Evolutionary conservation across 164 flowering plant genomes (phyloP).

Genomic region (Houttuynia cordata): DNA sequence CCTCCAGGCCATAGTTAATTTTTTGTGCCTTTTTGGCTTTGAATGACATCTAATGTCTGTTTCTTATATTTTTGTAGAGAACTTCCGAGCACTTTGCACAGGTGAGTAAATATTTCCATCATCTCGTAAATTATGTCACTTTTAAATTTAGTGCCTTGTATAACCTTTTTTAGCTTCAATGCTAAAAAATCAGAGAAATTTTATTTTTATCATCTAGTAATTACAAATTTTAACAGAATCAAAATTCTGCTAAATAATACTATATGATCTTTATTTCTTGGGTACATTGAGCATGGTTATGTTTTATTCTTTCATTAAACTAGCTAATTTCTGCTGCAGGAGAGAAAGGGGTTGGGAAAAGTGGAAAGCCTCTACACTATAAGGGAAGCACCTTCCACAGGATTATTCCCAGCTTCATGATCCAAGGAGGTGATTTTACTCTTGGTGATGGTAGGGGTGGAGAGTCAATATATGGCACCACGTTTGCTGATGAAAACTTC

Average conservation of each 20-base stretch:
- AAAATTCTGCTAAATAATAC: too few species aligned
- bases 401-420: constrained; percentile 95
- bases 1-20: not conserved
- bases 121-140: too few species aligned
- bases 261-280: too few species aligned
- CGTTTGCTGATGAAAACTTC: constrained; percentile 91
- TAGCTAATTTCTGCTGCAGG: constrained; percentile 31
- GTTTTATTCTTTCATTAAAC: not conserved
- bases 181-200: too few species aligned
- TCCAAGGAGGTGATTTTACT: constrained; percentile 97
- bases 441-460: constrained; percentile 94
- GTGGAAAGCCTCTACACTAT: constrained; percentile 88
- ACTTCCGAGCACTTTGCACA: constrained; percentile 85
- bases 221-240: too few species aligned
- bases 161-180: too few species aligned
- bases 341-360: constrained; percentile 76
- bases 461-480: constrained; percentile 86
- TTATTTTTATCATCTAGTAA: too few species aligned
- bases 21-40: not conserved
- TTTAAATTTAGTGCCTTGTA: too few species aligned
- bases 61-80: constrained; percentile 37
- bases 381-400: constrained; percentile 88
- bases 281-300: too few species aligned
- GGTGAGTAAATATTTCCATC: constrained; percentile 22
- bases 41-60: not conserved